Conservation (phyloP, 2,329 filamentous ascomycete species). For the Aspergillus tanneri region DNA sequence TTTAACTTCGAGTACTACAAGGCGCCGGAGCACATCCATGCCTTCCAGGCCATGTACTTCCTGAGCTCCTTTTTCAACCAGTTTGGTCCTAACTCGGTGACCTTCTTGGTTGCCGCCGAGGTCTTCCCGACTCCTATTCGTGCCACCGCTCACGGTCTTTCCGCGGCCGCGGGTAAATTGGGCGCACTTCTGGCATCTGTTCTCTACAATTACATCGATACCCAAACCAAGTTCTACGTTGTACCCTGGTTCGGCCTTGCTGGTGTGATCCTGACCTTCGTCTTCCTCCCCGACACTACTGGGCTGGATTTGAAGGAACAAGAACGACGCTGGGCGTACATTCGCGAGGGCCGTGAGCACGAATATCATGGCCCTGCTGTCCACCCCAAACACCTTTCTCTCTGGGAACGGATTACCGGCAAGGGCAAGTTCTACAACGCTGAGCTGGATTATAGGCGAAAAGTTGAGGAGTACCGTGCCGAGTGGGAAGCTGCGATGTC, state of each 20-base stretch:
- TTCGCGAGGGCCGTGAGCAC: constrained; percentile 70
- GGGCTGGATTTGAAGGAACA: constrained; percentile 96
- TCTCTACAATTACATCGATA: constrained; percentile 91
- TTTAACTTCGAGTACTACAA: constrained; percentile 88
- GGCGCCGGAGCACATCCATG: constrained; percentile 66
- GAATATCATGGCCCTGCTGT: constrained; percentile 95
- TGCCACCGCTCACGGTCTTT: constrained; percentile 90
- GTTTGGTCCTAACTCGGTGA: constrained; percentile 93
- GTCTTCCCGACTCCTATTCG: constrained; percentile 95
- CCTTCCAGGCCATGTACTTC: constrained; percentile 99
- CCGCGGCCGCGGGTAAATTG: constrained; percentile 84
- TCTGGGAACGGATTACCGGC: constrained; percentile 81
- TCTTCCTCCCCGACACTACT: constrained; percentile 95
- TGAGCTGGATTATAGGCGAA: constrained; percentile 75
- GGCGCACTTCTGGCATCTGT: constrained; percentile 85
- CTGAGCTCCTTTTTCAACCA: constrained; percentile 98
- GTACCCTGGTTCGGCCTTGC: constrained; percentile 93
- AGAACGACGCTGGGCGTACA: constrained; percentile 87
- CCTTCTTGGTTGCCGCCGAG: constrained; percentile 92
- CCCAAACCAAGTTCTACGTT: constrained; percentile 80
- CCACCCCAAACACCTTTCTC: constrained; percentile 80
- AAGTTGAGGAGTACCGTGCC: constrained; percentile 76
- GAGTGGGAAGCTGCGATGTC: constrained; percentile 54
- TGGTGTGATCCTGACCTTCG: constrained; percentile 75
- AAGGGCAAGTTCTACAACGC: constrained; percentile 81